Percentiles rank a stretch among this genome's conserved stretches.
Evolutionary conservation across 768 basidiomycete species (phyloP).

Genomic region (Panaeolus papilionaceus): DNA sequence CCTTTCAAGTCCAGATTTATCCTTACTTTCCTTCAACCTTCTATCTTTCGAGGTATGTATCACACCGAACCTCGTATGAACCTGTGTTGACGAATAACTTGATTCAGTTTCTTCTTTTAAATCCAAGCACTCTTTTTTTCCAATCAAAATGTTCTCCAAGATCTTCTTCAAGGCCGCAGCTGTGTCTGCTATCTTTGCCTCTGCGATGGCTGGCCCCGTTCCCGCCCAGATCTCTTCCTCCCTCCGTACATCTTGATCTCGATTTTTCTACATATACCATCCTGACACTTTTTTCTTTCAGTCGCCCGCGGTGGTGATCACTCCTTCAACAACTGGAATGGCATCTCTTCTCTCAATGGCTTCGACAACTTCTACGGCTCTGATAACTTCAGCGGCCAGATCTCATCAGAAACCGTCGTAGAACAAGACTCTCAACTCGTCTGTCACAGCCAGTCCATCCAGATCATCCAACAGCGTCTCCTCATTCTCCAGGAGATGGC

Average conservation of each 20-base stretch:
- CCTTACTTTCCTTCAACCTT: conserved; percentile 33
- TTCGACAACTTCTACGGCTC: conserved; percentile 56
- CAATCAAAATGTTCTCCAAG: conserved; percentile 44
- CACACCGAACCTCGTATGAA: background rate
- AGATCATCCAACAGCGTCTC: conserved; percentile 54
- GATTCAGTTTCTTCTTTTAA: conserved; percentile 27
- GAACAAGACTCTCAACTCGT: conserved; percentile 42
- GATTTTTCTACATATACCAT: background rate
- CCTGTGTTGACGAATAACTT: background rate
- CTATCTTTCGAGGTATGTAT: conserved; percentile 32
- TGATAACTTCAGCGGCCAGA: conserved; percentile 47
- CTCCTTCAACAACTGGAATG: conserved; percentile 46
- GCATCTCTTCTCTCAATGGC: conserved; percentile 39
- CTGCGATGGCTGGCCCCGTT: conserved; percentile 37
- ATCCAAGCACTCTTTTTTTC: conserved; percentile 25
- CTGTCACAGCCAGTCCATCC: conserved; percentile 43
- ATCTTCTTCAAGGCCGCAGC: conserved; percentile 33
- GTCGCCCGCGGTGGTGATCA: conserved; percentile 23
- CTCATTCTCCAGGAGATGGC: conserved; percentile 52
- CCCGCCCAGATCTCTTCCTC: conserved; percentile 31
- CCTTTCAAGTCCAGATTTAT: conserved; percentile 29
- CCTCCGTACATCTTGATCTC: conserved; percentile 29
- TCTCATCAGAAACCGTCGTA: conserved; percentile 34
- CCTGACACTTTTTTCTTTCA: background rate
- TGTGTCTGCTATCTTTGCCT: conserved; percentile 21